These are phyloP conservation scores for Lasiodiplodia hormozganensis DNA, from an alignment of 2,329 filamentous ascomycete genomes.

Conservation along the genomic window DNA sequence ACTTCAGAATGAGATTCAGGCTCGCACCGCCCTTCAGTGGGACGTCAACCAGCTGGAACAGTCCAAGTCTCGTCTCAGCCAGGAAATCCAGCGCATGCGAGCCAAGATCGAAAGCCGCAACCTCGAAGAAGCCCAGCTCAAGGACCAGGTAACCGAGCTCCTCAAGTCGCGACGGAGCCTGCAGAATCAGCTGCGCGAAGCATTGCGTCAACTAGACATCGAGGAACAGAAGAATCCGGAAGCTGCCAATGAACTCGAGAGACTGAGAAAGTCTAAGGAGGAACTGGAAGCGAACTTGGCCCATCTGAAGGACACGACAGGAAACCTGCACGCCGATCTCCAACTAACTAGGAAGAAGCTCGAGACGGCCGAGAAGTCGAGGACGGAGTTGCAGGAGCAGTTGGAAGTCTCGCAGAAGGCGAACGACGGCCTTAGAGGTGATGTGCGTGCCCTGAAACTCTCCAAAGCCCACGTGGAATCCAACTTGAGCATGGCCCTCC, in stretches of 20 bases:
- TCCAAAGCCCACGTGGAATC: slow-evolving; percentile 35
- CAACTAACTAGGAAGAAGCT: slow-evolving; percentile 37
- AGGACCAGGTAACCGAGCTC: slow-evolving; percentile 27
- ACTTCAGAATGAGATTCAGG: slow-evolving; percentile 20
- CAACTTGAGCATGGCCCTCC: slow-evolving; percentile 32
- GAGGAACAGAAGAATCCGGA: slow-evolving; percentile 28
- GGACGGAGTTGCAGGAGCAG: slow-evolving; percentile 34
- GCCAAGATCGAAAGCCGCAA: slow-evolving; percentile 35
- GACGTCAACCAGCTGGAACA: slow-evolving; percentile 39
- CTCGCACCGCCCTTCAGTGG: slow-evolving; percentile 15
- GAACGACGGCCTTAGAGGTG: slow-evolving; percentile 32
- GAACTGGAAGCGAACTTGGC: slow-evolving; percentile 37
- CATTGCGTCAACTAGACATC: slow-evolving; percentile 16
- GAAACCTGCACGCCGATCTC: slow-evolving; percentile 36
- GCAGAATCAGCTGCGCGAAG: slow-evolving; percentile 28
- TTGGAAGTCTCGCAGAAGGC: slow-evolving; percentile 36
- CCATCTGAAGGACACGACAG: slow-evolving; percentile 34
- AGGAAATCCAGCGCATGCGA: slow-evolving; percentile 34
- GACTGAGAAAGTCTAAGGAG: slow-evolving; percentile 32
- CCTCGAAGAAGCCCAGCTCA: slow-evolving; percentile 35
- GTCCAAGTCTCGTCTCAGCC: slow-evolving; percentile 35
- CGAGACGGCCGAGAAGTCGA: slow-evolving; percentile 35
- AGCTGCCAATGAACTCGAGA: slow-evolving; percentile 36
- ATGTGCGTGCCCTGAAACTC: slow-evolving; percentile 33
- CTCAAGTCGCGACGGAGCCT: slow-evolving; percentile 22